Conservation (phyloP, 2,329 filamentous ascomycete genomes). For the Colletotrichum camelliae region DNA sequence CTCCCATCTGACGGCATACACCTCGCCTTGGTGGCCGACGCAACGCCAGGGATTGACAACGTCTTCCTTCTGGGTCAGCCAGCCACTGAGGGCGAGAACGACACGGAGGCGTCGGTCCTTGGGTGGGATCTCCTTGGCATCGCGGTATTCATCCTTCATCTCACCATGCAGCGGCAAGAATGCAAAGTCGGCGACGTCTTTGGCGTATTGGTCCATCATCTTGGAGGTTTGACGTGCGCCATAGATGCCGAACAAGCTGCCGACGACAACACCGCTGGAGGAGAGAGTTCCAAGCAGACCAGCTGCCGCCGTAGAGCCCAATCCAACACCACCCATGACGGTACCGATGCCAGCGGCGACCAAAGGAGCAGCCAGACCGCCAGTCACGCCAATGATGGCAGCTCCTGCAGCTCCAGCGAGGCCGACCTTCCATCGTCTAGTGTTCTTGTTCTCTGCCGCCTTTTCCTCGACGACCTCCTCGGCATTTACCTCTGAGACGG, state of each 20-base stretch:
- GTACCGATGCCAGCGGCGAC: constrained; percentile 80
- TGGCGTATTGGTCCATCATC: constrained; percentile 87
- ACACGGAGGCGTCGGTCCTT: constrained; percentile 75
- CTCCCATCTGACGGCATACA: constrained; percentile 87
- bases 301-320: constrained; percentile 77
- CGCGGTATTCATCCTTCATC: constrained; percentile 44
- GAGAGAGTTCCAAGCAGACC: constrained; percentile 81
- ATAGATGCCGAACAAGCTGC: constrained; percentile 91
- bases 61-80: constrained; percentile 75
- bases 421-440: constrained; percentile 76
- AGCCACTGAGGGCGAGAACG: constrained; percentile 84
- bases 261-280: constrained; percentile 79
- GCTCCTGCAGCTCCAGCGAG: constrained; percentile 51
- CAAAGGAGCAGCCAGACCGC: constrained; percentile 78
- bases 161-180: constrained; percentile 75
- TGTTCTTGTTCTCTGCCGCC: constrained; percentile 66
- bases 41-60: constrained; percentile 80
- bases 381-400: constrained; percentile 73
- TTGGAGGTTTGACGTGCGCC: constrained; percentile 81
- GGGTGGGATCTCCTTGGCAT: constrained; percentile 56
- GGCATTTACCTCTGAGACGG: constrained; percentile 59
- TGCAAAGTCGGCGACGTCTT: constrained; percentile 87
- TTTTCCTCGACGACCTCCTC: constrained; percentile 36
- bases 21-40: constrained; percentile 75
- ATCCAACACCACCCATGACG: constrained; percentile 76